Evolutionary conservation across 257 asterid genomes (phyloP), one percentile per base, ranked within the genome.

Genomic region (Gentiana dahurica): DNA sequence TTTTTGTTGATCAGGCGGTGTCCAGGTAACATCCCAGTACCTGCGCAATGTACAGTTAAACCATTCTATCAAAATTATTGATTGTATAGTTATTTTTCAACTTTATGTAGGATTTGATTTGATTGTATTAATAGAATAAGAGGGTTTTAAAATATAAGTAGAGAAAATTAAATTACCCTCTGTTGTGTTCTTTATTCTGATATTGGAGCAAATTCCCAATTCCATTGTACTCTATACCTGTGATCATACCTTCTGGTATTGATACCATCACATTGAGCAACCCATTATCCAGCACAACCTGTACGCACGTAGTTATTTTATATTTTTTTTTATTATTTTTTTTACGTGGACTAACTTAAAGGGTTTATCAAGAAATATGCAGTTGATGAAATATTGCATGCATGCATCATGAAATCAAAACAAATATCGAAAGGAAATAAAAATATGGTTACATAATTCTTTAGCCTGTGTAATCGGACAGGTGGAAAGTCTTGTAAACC

Each of bases 1-100:
- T 71, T 79, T 6, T 38, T 37, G 0, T 50, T 60, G 57, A 6
- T 57, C 74, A 3, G 77, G 66, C 6, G 65, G 54, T 65, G 73
- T 78, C 95, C 94, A 89, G 58, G 76, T 83, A 59, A 89, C 62
- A 43, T 89, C 97, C 97, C 97, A 89, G 37, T 89, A 89, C 72
- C 97, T 89, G 43, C 24, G 43, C 24, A 52, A 54, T 48, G 13
- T 24, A 24, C 24, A 24, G 24, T 62, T 8, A 3, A 52, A 2
- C 2, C 8, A 59, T 59, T 59, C 9, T 33, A 32, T 52, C 3
- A 7, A 5, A 41, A 41, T 41, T 41, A 1, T 41, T 41, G 9
- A 41, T 41, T 41, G 9, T 41, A 39, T 39, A 7, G 1, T 7
- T 39, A 39, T 39, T 39, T 3, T 3, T 39, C 8, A 39, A 3